Conservation (phyloP, 495 filamentous ascomycete genomes). For the Aspergillus coremiiformis region DNA sequence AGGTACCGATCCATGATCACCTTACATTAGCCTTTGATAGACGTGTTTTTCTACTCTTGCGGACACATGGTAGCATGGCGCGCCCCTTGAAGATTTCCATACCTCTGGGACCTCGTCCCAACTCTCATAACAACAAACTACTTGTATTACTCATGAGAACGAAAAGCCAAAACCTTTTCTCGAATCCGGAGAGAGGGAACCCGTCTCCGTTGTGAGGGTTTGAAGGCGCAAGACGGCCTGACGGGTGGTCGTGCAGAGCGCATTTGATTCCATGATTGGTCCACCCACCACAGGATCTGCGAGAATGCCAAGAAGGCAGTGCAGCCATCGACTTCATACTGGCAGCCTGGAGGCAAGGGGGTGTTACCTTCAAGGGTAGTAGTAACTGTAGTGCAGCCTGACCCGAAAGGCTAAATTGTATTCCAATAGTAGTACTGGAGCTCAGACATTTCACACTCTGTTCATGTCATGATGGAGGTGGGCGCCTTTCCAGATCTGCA, state of each 20-base stretch:
- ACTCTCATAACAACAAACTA: not conserved
- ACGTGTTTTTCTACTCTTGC: not conserved
- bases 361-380: constrained; percentile 2
- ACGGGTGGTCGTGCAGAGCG: constrained; percentile 11
- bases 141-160: not conserved
- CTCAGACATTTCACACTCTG: too few relatives aligned
- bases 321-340: constrained; percentile 4
- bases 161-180: constrained; percentile 1
- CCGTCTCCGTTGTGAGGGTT: not conserved
- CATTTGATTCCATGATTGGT: constrained; percentile 7
- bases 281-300: constrained; percentile 13
- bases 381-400: not conserved
- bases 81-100: not conserved
- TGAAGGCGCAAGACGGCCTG: constrained; percentile 18
- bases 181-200: not conserved
- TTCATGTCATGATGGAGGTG: too few relatives aligned
- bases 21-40: not conserved
- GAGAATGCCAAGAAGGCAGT: constrained; percentile 19
- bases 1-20: not conserved
- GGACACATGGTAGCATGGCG: constrained; percentile 2
- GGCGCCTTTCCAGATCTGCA: not conserved
- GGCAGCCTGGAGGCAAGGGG: constrained; percentile 14
- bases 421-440: too few relatives aligned
- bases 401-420: not conserved
- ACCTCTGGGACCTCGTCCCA: not conserved